A percentile compares a stretch with the other conserved stretches of the same genome.
Evolutionary conservation across 2,329 filamentous ascomycete species (phyloP).

Genomic region (Monosporascus sp.): DNA sequence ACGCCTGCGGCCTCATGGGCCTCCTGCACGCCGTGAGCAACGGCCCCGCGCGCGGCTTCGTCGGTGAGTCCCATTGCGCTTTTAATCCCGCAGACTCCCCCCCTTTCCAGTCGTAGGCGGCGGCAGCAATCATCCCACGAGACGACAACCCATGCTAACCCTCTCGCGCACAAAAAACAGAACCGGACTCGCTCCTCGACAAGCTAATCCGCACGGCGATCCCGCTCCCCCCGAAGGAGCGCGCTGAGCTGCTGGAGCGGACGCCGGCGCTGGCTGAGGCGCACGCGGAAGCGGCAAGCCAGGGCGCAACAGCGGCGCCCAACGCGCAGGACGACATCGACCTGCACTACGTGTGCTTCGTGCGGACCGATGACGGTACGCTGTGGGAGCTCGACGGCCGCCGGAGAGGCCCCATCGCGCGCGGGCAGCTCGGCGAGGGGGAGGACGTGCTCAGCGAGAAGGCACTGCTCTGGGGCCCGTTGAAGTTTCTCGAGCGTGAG

Average conservation of each 20-base stretch:
- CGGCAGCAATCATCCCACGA: slow-evolving; percentile 35
- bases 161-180: slow-evolving; percentile 19
- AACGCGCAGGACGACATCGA: slow-evolving; percentile 77
- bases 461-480: slow-evolving; percentile 64
- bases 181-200: slow-evolving; percentile 51
- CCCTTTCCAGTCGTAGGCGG: not conserved
- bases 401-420: slow-evolving; percentile 50
- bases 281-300: slow-evolving; percentile 69
- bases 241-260: slow-evolving; percentile 72
- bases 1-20: slow-evolving; percentile 88
- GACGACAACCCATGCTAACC: not conserved
- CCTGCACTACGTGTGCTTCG: slow-evolving; percentile 93
- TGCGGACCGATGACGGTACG: slow-evolving; percentile 63
- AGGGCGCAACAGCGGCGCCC: slow-evolving; percentile 76
- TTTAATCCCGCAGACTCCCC: not conserved
- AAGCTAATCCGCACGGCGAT: slow-evolving; percentile 65
- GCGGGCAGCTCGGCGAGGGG: slow-evolving; percentile 49
- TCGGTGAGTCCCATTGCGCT: slow-evolving; percentile 38
- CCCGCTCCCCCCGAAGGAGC: slow-evolving; percentile 58
- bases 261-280: slow-evolving; percentile 70
- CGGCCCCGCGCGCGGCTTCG: slow-evolving; percentile 59
- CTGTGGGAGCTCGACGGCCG: slow-evolving; percentile 58
- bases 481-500: slow-evolving; percentile 52
- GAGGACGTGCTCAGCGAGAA: slow-evolving; percentile 73
- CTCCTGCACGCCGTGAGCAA: slow-evolving; percentile 79